Evolutionary conservation across 352 stramenopile genomes (phyloP).

Genomic region (Phytopythium vexans): DNA sequence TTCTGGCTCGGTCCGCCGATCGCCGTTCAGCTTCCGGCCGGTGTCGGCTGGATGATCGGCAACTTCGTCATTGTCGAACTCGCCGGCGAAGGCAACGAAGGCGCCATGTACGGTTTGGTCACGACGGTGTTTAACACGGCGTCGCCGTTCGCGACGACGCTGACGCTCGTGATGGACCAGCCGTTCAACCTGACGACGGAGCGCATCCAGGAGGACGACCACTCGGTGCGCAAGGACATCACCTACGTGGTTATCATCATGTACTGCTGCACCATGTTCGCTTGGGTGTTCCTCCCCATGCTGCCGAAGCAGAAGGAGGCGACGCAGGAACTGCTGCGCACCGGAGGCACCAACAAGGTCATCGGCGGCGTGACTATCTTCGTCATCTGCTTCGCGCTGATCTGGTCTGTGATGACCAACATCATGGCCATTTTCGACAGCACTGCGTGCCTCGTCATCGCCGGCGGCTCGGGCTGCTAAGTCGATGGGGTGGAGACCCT

Average conservation of each 20-base stretch:
- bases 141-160: slow-evolving; percentile 16
- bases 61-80: slow-evolving; percentile 30
- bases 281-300: slow-evolving; percentile 24
- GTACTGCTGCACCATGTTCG: slow-evolving; percentile 24
- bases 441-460: slow-evolving; percentile 17
- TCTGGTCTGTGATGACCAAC: slow-evolving; percentile 34
- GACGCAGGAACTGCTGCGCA: slow-evolving; percentile 18
- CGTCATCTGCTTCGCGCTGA: slow-evolving; percentile 23
- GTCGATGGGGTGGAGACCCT: no score
- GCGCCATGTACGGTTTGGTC: slow-evolving; percentile 23
- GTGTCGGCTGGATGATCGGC: slow-evolving; percentile 18
- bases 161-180: slow-evolving; percentile 18
- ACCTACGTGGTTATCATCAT: slow-evolving; percentile 27
- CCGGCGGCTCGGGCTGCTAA: slow-evolving; percentile 22
- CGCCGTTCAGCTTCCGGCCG: slow-evolving; percentile 11
- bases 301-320: slow-evolving; percentile 29
- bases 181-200: slow-evolving; percentile 22
- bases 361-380: slow-evolving; percentile 26
- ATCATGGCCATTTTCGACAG: slow-evolving; percentile 8
- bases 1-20: slow-evolving; percentile 15
- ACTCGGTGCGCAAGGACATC: slow-evolving; percentile 18
- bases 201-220: slow-evolving; percentile 22
- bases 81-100: slow-evolving; percentile 26
- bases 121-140: slow-evolving; percentile 29
- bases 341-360: slow-evolving; percentile 22